Conservation (phyloP, 2,329 filamentous ascomycete genomes). For the Penicillium sp. region DNA sequence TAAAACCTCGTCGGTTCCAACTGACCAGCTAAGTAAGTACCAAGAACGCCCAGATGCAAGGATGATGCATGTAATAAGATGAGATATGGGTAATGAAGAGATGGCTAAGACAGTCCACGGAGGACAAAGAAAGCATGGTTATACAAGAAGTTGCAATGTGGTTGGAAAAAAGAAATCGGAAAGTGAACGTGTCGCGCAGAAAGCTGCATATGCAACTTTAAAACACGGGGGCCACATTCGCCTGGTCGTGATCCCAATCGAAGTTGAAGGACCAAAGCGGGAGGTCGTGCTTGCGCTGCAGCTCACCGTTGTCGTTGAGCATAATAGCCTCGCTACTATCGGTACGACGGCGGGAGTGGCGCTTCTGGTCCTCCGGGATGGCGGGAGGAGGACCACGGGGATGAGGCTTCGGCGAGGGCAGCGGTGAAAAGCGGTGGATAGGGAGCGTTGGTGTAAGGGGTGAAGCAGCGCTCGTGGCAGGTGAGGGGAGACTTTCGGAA, state of each 20-base stretch:
- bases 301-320: constrained; percentile 50
- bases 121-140: constrained; percentile 1
- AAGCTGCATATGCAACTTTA: constrained; percentile 21
- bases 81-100: constrained; percentile 4
- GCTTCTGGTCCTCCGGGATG: constrained; percentile 37
- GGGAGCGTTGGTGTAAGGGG: constrained; percentile 46
- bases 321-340: constrained; percentile 53
- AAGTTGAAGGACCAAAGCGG: constrained; percentile 45
- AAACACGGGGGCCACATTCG: constrained; percentile 42
- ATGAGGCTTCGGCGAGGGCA: constrained; percentile 38
- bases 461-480: constrained; percentile 42
- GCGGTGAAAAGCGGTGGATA: constrained; percentile 45
- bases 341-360: constrained; percentile 47
- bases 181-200: constrained; percentile 12
- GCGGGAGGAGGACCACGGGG: constrained; percentile 39
- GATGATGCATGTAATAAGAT: constrained; percentile 6
- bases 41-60: constrained; percentile 17
- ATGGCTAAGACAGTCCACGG: background rate
- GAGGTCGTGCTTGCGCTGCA: constrained; percentile 59
- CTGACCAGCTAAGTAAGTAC: background rate
- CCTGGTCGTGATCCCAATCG: constrained; percentile 48
- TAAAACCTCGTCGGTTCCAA: background rate
- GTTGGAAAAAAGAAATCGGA: constrained; percentile 10
- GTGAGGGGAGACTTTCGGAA: constrained; percentile 45
- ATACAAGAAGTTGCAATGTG: constrained; percentile 14